Percentiles rank a stretch among this genome's conserved stretches.
Conservation (phyloP, 2,329 filamentous ascomycete genomes). For the Colletotrichum somersetense region DNA sequence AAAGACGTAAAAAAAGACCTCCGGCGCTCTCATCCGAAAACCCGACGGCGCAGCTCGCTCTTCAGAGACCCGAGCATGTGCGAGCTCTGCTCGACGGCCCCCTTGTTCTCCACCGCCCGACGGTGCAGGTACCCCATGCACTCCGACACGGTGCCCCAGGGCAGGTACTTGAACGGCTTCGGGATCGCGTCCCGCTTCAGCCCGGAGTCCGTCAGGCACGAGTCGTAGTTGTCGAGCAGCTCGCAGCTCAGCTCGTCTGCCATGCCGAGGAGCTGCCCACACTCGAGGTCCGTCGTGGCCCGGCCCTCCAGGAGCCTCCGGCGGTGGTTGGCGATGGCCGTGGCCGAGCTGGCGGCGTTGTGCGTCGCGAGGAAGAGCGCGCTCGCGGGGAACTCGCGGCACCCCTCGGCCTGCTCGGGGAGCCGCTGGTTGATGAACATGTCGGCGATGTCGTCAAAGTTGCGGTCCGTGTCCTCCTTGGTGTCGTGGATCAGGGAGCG, state of each 20-base stretch:
- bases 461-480: conserved; percentile 77
- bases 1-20: neutral
- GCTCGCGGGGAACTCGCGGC: conserved; percentile 65
- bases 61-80: conserved; percentile 48
- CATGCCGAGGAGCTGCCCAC: conserved; percentile 70
- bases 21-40: conserved; percentile 41
- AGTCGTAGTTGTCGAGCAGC: conserved; percentile 53
- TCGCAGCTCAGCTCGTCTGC: conserved; percentile 89
- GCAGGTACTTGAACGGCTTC: conserved; percentile 44
- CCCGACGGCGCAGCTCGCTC: conserved; percentile 47
- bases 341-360: conserved; percentile 66
- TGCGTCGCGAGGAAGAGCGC: conserved; percentile 84
- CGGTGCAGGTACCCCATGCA: conserved; percentile 44
- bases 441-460: conserved; percentile 79
- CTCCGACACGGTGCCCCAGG: conserved; percentile 43
- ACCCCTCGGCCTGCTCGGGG: conserved; percentile 39
- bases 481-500: conserved; percentile 78
- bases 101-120: conserved; percentile 44
- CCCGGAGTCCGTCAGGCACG: conserved; percentile 26
- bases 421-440: conserved; percentile 75
- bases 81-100: conserved; percentile 42
- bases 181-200: conserved; percentile 35
- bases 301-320: conserved; percentile 61
- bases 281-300: conserved; percentile 56
- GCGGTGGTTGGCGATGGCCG: conserved; percentile 73